phyloP scores from a whole-genome alignment of 2,329 filamentous ascomycete species.

The Penicillium sp. region DNA sequence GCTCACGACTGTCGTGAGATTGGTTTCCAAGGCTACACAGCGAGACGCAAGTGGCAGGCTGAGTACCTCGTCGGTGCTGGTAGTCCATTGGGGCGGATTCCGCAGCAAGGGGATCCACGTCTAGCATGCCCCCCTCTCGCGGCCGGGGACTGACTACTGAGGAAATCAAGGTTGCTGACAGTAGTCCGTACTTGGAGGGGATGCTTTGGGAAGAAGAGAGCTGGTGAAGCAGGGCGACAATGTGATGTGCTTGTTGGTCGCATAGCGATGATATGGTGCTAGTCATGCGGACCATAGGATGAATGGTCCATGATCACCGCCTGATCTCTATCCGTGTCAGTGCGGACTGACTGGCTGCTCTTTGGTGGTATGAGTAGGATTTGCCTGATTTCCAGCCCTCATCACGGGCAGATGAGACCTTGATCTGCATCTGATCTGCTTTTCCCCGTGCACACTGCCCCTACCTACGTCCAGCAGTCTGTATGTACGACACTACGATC shows the following conservation, averaged over 20 bases:
- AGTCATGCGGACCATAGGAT: neutral
- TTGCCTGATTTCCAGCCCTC: neutral
- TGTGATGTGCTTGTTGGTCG: no score
- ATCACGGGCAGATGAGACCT: slow-evolving; percentile 8
- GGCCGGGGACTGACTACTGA: neutral
- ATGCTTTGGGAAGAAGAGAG: neutral
- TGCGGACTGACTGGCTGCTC: neutral
- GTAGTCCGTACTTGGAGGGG: neutral
- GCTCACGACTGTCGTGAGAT: neutral
- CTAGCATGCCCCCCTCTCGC: slow-evolving; percentile 2
- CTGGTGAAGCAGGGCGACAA: neutral
- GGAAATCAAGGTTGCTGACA: neutral
- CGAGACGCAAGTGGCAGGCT: neutral
- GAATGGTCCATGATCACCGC: neutral
- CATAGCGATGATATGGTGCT: neutral
- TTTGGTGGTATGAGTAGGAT: neutral
- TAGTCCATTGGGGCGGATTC: slow-evolving; percentile 1
- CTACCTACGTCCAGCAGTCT: no score
- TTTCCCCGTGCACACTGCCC: neutral
- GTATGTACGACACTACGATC: neutral
- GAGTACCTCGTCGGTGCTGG: neutral
- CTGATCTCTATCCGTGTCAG: neutral
- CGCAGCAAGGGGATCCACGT: slow-evolving; percentile 6
- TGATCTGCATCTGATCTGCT: slow-evolving; percentile 13
- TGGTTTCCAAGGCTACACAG: slow-evolving; percentile 1